Conservation (phyloP, 371 early-diverging fungal species). For the Amoeboradix gromovi region DNA sequence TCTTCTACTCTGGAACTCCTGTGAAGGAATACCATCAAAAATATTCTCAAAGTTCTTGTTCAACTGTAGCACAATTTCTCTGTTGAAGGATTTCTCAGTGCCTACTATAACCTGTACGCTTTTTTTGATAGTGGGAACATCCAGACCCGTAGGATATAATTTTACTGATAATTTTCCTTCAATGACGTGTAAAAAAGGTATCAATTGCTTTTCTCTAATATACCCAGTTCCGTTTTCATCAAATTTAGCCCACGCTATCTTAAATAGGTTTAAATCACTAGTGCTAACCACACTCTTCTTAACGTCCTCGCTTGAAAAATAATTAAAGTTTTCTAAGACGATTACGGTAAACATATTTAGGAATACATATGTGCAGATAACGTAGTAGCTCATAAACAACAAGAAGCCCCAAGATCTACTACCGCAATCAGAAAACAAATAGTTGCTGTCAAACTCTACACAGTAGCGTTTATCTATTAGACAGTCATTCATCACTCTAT, state of each 20-base stretch:
- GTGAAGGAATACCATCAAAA: background rate
- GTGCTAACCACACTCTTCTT: background rate
- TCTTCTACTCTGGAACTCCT: background rate
- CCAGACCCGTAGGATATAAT: background rate
- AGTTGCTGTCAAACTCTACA: background rate
- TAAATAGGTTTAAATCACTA: background rate
- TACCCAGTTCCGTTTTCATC: background rate
- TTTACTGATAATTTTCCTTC: background rate
- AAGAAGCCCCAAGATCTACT: background rate
- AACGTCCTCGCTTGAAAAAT: background rate
- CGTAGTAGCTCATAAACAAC: background rate
- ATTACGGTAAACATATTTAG: background rate
- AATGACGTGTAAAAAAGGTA: background rate
- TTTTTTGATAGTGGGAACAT: background rate
- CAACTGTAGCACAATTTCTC: too few species aligned
- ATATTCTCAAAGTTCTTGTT: background rate
- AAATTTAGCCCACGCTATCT: background rate
- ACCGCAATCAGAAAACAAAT: background rate
- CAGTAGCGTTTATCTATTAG: background rate
- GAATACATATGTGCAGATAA: background rate
- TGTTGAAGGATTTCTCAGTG: background rate
- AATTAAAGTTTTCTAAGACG: background rate
- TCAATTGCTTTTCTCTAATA: background rate
- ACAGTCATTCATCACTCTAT: background rate
- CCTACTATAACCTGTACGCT: background rate